Evolutionary conservation across 495 filamentous ascomycete species (phyloP).

Genomic region (Elaphomyces granulatus): DNA sequence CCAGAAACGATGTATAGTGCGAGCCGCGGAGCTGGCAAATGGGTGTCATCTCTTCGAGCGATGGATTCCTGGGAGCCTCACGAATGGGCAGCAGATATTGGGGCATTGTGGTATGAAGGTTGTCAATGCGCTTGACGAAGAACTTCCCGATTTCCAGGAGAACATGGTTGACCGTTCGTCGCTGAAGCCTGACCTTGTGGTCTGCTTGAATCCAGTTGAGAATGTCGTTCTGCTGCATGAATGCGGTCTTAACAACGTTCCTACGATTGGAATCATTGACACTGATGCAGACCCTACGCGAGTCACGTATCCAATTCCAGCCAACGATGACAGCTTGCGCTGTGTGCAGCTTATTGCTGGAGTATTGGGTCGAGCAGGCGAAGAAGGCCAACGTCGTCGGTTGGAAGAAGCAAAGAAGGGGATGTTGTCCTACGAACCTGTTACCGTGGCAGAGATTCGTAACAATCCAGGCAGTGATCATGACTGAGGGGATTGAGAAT

Average conservation of each 20-base stretch:
- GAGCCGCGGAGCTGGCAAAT: slow-evolving; percentile 59
- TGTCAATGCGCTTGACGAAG: slow-evolving; percentile 54
- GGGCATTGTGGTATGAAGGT: slow-evolving; percentile 48
- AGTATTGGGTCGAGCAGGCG: slow-evolving; percentile 68
- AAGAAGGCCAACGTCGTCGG: slow-evolving; percentile 57
- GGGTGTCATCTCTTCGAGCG: slow-evolving; percentile 86
- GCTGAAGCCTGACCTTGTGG: slow-evolving; percentile 77
- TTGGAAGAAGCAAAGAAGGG: slow-evolving; percentile 44
- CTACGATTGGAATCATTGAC: slow-evolving; percentile 90
- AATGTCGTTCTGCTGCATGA: slow-evolving; percentile 84
- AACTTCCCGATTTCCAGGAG: slow-evolving; percentile 46
- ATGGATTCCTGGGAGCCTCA: slow-evolving; percentile 87
- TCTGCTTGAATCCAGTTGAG: slow-evolving; percentile 85
- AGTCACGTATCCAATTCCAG: slow-evolving; percentile 93
- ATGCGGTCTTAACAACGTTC: slow-evolving; percentile 73
- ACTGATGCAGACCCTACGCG: slow-evolving; percentile 85
- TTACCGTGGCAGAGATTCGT: slow-evolving; percentile 9
- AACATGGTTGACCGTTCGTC: slow-evolving; percentile 45
- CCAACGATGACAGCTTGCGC: slow-evolving; percentile 91
- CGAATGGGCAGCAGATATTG: slow-evolving; percentile 83
- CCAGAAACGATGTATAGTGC: slow-evolving; percentile 63
- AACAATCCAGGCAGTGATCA: not conserved
- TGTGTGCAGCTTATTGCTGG: slow-evolving; percentile 69
- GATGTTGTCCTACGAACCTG: slow-evolving; percentile 40
- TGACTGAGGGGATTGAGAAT: no score